Percentiles rank a stretch among this genome's conserved stretches.
phyloP scores from a whole-genome alignment of 768 basidiomycete genomes.

The Panellus pusillus region DNA sequence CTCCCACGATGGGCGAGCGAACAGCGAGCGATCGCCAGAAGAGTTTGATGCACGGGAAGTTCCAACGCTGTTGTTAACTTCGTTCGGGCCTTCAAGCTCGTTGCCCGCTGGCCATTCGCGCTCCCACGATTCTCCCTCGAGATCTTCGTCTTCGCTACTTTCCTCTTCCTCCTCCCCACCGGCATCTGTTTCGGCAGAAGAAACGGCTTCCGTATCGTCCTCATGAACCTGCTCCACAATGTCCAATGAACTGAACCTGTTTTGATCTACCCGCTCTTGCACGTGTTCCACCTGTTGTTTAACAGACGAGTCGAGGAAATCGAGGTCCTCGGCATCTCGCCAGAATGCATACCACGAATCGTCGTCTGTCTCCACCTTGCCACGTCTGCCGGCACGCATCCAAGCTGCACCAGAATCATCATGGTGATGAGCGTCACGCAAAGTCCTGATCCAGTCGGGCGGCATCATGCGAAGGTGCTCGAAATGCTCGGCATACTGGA shows the following conservation, averaged over 20 bases:
- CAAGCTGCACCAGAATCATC: slow-evolving; percentile 27
- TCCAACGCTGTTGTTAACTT: too few relatives aligned
- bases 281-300: slow-evolving; percentile 4
- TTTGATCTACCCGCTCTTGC: slow-evolving; percentile 2
- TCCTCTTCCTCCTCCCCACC: slow-evolving; percentile 8
- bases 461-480: slow-evolving; percentile 38
- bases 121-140: slow-evolving; percentile 35
- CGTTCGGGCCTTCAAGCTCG: neutral
- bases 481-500: slow-evolving; percentile 50
- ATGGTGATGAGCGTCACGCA: slow-evolving; percentile 13
- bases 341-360: slow-evolving; percentile 51
- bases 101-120: neutral
- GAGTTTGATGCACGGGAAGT: too few relatives aligned
- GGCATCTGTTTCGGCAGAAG: neutral
- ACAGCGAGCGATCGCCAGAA: too few relatives aligned
- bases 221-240: neutral
- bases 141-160: slow-evolving; percentile 22
- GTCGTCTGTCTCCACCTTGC: slow-evolving; percentile 24
- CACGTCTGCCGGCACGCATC: slow-evolving; percentile 31
- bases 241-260: slow-evolving; percentile 11
- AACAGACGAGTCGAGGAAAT: slow-evolving; percentile 37
- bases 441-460: slow-evolving; percentile 46
- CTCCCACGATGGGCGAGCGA: slow-evolving; percentile 36
- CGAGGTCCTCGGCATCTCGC: slow-evolving; percentile 46
- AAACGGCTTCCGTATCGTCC: neutral